Conservation (phyloP, 164 flowering plant genomes). For the Piper betle region DNA sequence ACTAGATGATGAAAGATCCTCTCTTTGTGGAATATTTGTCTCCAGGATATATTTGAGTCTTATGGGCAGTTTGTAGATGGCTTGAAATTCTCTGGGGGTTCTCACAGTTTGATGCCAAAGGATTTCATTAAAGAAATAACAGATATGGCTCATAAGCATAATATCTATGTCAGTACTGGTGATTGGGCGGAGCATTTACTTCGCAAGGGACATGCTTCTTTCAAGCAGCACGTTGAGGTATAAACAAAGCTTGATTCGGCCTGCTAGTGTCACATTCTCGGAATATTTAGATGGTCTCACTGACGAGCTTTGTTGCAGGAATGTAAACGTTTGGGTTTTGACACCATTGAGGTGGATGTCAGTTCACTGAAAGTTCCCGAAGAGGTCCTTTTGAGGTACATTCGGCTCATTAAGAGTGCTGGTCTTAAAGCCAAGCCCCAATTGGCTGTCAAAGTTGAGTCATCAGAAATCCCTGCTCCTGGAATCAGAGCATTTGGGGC, state of each 20-base stretch:
- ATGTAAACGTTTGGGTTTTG: slow-evolving; percentile 81
- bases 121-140: slow-evolving; percentile 46
- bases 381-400: slow-evolving; percentile 71
- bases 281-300: neutral
- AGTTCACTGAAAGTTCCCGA: slow-evolving; percentile 71
- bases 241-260: too few relatives aligned
- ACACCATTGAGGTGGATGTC: slow-evolving; percentile 74
- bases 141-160: slow-evolving; percentile 70
- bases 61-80: slow-evolving; percentile 88
- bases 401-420: slow-evolving; percentile 60
- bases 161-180: slow-evolving; percentile 80
- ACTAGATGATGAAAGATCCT: neutral
- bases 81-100: slow-evolving; percentile 74
- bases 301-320: slow-evolving; percentile 29
- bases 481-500: slow-evolving; percentile 81
- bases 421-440: slow-evolving; percentile 80
- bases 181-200: slow-evolving; percentile 69
- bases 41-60: slow-evolving; percentile 73
- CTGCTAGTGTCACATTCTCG: too few relatives aligned
- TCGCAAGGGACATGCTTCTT: too few relatives aligned
- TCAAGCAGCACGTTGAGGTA: too few relatives aligned
- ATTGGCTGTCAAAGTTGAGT: slow-evolving; percentile 61
- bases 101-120: slow-evolving; percentile 60
- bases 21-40: neutral
- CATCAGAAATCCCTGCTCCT: slow-evolving; percentile 51